Base-by-base conservation (phyloP, 2,329 filamentous ascomycete genomes). In the Aureobasidium lini region DNA sequence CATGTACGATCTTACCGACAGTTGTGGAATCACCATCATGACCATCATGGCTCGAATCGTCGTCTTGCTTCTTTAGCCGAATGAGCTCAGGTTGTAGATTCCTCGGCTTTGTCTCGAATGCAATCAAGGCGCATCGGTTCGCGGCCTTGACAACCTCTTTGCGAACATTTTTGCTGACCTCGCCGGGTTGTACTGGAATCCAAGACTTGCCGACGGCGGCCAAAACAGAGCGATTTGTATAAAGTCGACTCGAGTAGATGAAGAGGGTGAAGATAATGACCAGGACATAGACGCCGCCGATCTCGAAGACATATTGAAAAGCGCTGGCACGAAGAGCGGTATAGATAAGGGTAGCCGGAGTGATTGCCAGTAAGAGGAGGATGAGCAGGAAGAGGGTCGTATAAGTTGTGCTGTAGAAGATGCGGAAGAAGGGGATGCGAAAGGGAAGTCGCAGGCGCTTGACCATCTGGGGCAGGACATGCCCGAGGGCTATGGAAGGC, bases 201-300 rank as follows among this genome's bases (percentile, higher is more conserved):
- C 89, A 95, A 57, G 84, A 78, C 72, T 93, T 94, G 1, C 94
- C 94, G 61, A 99, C 96, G 4, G 84, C 86, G 16, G 86, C 83
- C 8, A 97, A 80, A 8, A 89, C 85, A 47, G 82, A 88, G 63
- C 89, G 85, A 68, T 90, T 95, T 57, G 93, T 89, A 74, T 93
- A 96, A 18, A 96, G 82, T n/a, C 94, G 82, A 57, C 85, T 84
- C 59, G 86, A 82, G 72, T 95, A 96, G 67, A 96, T 83, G 66
- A 95, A 84, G 46, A 84, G 73, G 44, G 90, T 82, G 57, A 91
- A 75, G 47, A 89, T 62, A 47, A 87, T 77, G 13, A 90, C 90
- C 49, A 90, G 76, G 60, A 92, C 74, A 70, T 95, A 95, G 67
- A 83, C 82, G 61, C 88, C 85, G 57, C 84, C 83, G 65, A 96